A percentile compares a stretch with the other conserved stretches of the same genome.
These are phyloP conservation scores for Raffaelea albimanens DNA, from an alignment of 2,329 filamentous ascomycete genomes.

Conservation along the genomic window DNA sequence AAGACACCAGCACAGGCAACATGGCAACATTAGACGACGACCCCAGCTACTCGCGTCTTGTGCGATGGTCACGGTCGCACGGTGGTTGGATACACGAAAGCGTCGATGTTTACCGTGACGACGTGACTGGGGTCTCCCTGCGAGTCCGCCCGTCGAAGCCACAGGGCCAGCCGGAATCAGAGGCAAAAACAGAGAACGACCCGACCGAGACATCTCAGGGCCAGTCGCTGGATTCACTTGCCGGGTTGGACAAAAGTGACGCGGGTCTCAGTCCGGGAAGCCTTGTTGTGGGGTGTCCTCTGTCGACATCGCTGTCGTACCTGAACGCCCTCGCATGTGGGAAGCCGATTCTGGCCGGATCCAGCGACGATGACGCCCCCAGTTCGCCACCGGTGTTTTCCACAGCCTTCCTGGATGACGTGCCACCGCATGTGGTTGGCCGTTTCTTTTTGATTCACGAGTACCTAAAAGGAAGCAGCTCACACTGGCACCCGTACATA, in stretches of 20 bases:
- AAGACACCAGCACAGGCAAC: background rate
- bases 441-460: slow-evolving; percentile 63
- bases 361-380: background rate
- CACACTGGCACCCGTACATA: slow-evolving; percentile 63
- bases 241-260: background rate
- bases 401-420: slow-evolving; percentile 33
- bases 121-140: slow-evolving; percentile 43
- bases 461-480: slow-evolving; percentile 45
- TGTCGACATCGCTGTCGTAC: slow-evolving; percentile 47
- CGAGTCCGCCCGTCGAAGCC: slow-evolving; percentile 28
- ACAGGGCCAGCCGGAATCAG: too few relatives aligned
- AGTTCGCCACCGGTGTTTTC: slow-evolving; percentile 29
- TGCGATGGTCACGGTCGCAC: slow-evolving; percentile 37
- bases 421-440: slow-evolving; percentile 50
- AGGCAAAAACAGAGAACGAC: too few relatives aligned
- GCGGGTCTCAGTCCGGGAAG: slow-evolving; percentile 26
- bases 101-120: slow-evolving; percentile 43
- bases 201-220: slow-evolving; percentile 9
- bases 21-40: slow-evolving; percentile 10
- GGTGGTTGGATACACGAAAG: slow-evolving; percentile 39
- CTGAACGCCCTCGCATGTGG: slow-evolving; percentile 39
- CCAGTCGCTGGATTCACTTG: background rate
- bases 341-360: slow-evolving; percentile 15
- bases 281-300: slow-evolving; percentile 41
- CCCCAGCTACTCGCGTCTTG: slow-evolving; percentile 24